Conservation (phyloP, 2,329 filamentous ascomycete species). For the Neonectria sp. region DNA sequence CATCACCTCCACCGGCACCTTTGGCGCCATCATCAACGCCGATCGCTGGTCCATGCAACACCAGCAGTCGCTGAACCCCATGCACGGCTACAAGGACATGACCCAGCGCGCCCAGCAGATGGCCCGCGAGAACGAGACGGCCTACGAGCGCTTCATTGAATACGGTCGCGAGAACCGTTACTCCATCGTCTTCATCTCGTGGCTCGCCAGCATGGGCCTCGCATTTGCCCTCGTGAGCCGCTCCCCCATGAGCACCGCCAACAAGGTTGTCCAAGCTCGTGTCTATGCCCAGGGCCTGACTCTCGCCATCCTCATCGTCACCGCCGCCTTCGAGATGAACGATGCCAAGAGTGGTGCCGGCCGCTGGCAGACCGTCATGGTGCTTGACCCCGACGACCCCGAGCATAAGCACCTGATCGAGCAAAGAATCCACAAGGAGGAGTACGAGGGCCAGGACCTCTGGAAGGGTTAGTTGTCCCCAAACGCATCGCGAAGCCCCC, state of each 20-base stretch:
- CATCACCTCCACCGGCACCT: slow-evolving; percentile 85
- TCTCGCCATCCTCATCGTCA: slow-evolving; percentile 85
- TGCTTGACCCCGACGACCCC: slow-evolving; percentile 85
- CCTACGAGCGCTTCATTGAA: slow-evolving; percentile 73
- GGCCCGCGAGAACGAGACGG: slow-evolving; percentile 69
- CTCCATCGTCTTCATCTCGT: slow-evolving; percentile 85
- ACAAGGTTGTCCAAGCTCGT: slow-evolving; percentile 95
- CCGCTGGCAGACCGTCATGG: slow-evolving; percentile 87
- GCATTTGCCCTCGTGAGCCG: slow-evolving; percentile 84
- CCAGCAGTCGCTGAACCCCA: slow-evolving; percentile 79
- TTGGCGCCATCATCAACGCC: slow-evolving; percentile 89
- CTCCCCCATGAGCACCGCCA: slow-evolving; percentile 79
- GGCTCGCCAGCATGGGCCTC: slow-evolving; percentile 84
- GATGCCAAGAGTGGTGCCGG: slow-evolving; percentile 84
- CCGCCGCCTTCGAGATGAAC: slow-evolving; percentile 83
- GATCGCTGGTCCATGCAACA: slow-evolving; percentile 78
- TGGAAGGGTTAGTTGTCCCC: slow-evolving; percentile 81
- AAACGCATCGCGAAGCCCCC: neutral
- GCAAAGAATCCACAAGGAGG: slow-evolving; percentile 89
- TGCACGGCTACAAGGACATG: slow-evolving; percentile 76
- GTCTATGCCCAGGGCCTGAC: slow-evolving; percentile 95
- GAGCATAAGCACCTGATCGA: slow-evolving; percentile 87
- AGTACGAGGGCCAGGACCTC: slow-evolving; percentile 90
- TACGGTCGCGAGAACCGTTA: slow-evolving; percentile 89
- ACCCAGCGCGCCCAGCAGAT: slow-evolving; percentile 70